Percentiles rank a stretch among this genome's conserved stretches.
phyloP scores from a whole-genome alignment of 2,329 filamentous ascomycete genomes.

The Aspergillus alliaceus region DNA sequence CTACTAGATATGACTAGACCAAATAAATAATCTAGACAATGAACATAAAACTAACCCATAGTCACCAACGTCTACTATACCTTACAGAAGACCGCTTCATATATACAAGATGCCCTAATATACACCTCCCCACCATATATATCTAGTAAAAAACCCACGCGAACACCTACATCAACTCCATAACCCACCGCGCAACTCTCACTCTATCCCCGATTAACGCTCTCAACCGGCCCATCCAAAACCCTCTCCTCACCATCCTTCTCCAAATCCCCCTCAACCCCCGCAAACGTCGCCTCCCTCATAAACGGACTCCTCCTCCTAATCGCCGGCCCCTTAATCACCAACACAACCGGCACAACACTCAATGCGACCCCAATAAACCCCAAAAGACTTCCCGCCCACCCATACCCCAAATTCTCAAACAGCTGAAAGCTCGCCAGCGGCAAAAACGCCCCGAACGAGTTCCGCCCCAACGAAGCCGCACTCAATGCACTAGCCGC shows the following conservation, averaged over 20 bases:
- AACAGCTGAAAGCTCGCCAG: conserved; percentile 45
- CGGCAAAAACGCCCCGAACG: conserved; percentile 49
- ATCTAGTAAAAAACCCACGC: no score
- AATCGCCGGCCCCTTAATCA: conserved; percentile 44
- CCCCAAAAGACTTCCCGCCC: conserved; percentile 46
- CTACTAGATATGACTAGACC: not conserved
- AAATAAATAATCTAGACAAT: not conserved
- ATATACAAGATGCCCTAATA: no score
- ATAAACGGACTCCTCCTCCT: conserved; percentile 31
- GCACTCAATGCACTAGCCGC: conserved; percentile 49
- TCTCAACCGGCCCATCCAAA: not conserved
- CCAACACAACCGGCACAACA: conserved; percentile 42
- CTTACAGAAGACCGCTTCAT: no score
- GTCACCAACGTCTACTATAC: no score
- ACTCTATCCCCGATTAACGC: not conserved
- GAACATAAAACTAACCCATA: no score
- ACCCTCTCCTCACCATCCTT: not conserved
- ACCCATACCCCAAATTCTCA: conserved; percentile 41
- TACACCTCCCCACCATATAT: no score
- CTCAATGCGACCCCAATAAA: conserved; percentile 43
- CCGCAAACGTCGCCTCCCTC: conserved; percentile 25
- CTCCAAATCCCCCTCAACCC: conserved; percentile 6
- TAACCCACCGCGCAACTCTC: not conserved
- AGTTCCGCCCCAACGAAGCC: conserved; percentile 46
- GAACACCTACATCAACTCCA: not conserved